Evolutionary conservation across 495 filamentous ascomycete genomes (phyloP), one percentile per base, ranked within the genome.

Genomic region (Letharia columbiana): DNA sequence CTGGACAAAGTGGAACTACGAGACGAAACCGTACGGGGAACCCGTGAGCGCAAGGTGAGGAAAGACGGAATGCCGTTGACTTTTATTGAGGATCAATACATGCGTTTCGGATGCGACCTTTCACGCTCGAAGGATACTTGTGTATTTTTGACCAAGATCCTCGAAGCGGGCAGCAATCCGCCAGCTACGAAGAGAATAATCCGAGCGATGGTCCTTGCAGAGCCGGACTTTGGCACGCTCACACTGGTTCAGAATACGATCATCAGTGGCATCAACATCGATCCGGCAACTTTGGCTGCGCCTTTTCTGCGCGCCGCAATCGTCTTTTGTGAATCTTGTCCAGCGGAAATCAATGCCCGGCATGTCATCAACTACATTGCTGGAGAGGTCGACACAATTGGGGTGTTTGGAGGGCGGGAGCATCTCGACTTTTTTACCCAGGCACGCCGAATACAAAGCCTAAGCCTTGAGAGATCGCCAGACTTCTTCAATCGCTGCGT

Each of bases 401-500:
- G 80, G 39, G 76, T 75, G 37, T 77, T 76, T 62, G 86, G 84
- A 23, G 84, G 86, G 8, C 73, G 72, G 65, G 85, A 87, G 64
- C 84, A 87, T 71, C 73, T 87, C 15, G 72, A 77, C 2, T 88
- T 88, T 70, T 88, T 87, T 75, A 75, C 73, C 18, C 71, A 75
- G 31, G 66, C 85, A 35, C 73, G 79, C 58, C 57, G 71, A 11
- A 54, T 75, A 40, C 71, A 72, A 35, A 83, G 82, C 52, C 75
- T 77, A n/a, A 73, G 79, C 15, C 59, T 79, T 6, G 66, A 70
- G 8, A 69, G 77, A 45, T 71, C 73, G 41, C 62, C 71, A 18
- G 60, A 68, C 9, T 76, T 77, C 68, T 81, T 84, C 58, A 69
- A 71, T 59, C 72, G 70, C 35, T 71, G 76, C 44, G 78, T 83